Conservation (phyloP, 371 early-diverging fungal genomes). For the Haplosporangium sp. region DNA sequence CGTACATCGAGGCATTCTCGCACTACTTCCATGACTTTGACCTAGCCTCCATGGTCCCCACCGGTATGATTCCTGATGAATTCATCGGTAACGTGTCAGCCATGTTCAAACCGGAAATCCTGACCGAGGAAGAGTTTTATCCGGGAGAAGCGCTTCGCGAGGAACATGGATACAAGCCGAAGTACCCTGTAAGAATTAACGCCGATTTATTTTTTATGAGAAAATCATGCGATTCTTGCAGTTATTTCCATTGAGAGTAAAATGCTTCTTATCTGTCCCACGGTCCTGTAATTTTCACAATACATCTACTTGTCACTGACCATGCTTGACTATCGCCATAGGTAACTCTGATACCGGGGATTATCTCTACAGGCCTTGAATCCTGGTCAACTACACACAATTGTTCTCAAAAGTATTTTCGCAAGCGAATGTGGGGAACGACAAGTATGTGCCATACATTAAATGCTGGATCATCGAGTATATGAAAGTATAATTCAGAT, state of each 20-base stretch:
- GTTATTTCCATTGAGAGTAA: too few species aligned
- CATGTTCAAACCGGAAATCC: conserved; percentile 64
- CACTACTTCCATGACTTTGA: conserved; percentile 70
- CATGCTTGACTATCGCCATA: not conserved
- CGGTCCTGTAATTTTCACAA: conserved; percentile 50
- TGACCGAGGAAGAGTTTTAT: conserved; percentile 61
- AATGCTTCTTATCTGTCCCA: too few species aligned
- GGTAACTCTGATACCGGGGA: conserved; percentile 92
- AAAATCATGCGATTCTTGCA: too few species aligned
- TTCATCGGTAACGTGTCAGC: conserved; percentile 71
- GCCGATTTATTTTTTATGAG: too few species aligned
- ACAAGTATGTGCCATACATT: conserved; percentile 59
- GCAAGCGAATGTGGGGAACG: conserved; percentile 95
- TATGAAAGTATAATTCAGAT: not conserved
- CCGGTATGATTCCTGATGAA: conserved; percentile 77
- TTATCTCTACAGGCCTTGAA: conserved; percentile 90
- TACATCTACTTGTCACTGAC: conserved; percentile 59
- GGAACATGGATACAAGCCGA: conserved; percentile 36
- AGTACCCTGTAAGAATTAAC: conserved; percentile 21
- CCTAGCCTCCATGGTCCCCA: conserved; percentile 69
- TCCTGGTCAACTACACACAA: conserved; percentile 85
- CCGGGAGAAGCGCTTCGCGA: conserved; percentile 61
- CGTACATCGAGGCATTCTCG: conserved; percentile 48
- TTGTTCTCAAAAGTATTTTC: conserved; percentile 82
- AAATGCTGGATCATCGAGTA: not conserved